These are phyloP conservation scores for Cladophialophora immunda DNA, from an alignment of 2,329 filamentous ascomycete genomes.

Conservation along the genomic window DNA sequence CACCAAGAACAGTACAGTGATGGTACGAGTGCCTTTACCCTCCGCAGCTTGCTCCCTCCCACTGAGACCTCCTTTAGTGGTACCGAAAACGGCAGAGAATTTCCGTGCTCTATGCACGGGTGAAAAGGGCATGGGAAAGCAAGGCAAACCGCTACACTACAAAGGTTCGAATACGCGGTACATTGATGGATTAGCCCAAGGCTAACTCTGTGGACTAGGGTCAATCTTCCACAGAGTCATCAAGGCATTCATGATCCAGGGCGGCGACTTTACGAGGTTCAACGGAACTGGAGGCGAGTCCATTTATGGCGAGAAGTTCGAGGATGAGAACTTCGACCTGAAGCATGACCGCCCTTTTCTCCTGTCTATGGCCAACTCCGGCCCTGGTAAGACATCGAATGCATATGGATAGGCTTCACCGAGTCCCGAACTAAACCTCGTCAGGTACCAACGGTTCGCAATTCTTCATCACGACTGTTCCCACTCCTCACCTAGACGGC, in stretches of 20 bases:
- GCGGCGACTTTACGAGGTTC: conserved; percentile 93
- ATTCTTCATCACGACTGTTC: conserved; percentile 96
- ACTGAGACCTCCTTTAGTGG: conserved; percentile 69
- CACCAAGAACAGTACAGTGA: conserved; percentile 37
- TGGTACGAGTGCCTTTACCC: conserved; percentile 23
- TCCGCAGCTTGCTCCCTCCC: not conserved
- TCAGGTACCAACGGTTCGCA: conserved; percentile 92
- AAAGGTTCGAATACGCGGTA: conserved; percentile 64
- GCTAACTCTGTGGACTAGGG: conserved; percentile 54
- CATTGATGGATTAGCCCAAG: conserved; percentile 5
- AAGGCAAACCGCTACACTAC: conserved; percentile 88
- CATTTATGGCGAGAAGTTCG: conserved; percentile 97
- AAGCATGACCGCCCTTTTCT: conserved; percentile 95
- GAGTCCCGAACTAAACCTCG: conserved; percentile 19
- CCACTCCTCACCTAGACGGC: conserved; percentile 91
- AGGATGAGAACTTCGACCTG: conserved; percentile 91
- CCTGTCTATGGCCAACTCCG: conserved; percentile 97
- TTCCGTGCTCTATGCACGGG: conserved; percentile 94
- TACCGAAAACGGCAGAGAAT: conserved; percentile 96
- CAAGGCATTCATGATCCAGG: conserved; percentile 98
- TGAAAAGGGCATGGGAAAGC: conserved; percentile 85
- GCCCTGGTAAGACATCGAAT: conserved; percentile 70
- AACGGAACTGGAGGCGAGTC: conserved; percentile 96
- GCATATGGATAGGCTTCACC: not conserved
- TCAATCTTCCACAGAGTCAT: conserved; percentile 95